A percentile compares a stretch with the other conserved stretches of the same genome.
phyloP scores from a whole-genome alignment of 2,329 filamentous ascomycete genomes.

The Didymella lethalis region DNA sequence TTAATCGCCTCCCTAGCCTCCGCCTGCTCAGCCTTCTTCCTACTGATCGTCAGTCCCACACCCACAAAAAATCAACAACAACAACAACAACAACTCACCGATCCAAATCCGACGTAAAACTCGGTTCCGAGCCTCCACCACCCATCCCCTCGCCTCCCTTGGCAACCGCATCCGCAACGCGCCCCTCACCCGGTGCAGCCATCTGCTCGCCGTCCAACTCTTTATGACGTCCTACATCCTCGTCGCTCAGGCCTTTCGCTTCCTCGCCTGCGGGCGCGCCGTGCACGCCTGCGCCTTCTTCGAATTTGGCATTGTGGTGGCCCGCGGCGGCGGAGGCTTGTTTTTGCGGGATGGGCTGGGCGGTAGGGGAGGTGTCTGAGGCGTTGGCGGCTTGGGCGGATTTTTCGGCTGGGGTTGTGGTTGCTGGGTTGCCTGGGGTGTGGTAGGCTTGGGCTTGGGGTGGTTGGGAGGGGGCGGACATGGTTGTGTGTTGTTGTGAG shows the following conservation, averaged over 20 bases:
- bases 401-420: slow-evolving; percentile 53
- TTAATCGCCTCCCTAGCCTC: slow-evolving; percentile 53
- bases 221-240: slow-evolving; percentile 54
- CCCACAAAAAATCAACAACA: not conserved
- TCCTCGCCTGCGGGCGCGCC: slow-evolving; percentile 57
- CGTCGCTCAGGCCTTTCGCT: slow-evolving; percentile 48
- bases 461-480: slow-evolving; percentile 56
- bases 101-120: slow-evolving; percentile 57
- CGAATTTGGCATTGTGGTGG: slow-evolving; percentile 46
- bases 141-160: slow-evolving; percentile 37
- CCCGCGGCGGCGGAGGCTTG: slow-evolving; percentile 51
- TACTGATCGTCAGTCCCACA: slow-evolving; percentile 26
- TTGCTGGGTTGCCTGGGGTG: slow-evolving; percentile 56
- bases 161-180: slow-evolving; percentile 54
- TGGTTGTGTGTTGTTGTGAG: slow-evolving; percentile 25
- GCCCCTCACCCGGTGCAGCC: slow-evolving; percentile 57
- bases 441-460: slow-evolving; percentile 55
- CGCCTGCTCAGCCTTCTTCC: slow-evolving; percentile 61
- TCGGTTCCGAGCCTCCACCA: slow-evolving; percentile 50
- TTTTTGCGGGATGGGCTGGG: slow-evolving; percentile 51
- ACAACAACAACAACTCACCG: slow-evolving; percentile 31
- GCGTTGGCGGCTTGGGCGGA: slow-evolving; percentile 46
- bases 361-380: slow-evolving; percentile 39
- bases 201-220: slow-evolving; percentile 60
- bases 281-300: slow-evolving; percentile 49